A percentile compares a stretch with the other conserved stretches of the same genome.
These are phyloP conservation scores for Stropharia rugosoannulata DNA, from an alignment of 768 basidiomycete species.

Conservation along the genomic window DNA sequence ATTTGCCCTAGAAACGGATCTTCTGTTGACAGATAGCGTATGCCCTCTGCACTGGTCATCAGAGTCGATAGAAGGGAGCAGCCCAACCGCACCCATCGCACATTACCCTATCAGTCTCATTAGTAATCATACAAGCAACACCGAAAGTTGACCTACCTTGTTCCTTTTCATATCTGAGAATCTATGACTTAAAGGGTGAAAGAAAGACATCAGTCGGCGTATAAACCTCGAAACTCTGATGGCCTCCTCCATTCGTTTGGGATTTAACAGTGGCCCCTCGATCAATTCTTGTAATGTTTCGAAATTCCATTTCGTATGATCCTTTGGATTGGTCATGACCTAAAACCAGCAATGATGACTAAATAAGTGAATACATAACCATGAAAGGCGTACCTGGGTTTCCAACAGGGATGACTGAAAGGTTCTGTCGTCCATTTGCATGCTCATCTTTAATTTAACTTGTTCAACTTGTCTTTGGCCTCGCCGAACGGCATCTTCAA, in stretches of 20 bases:
- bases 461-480: slow-evolving; percentile 92
- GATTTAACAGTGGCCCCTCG: slow-evolving; percentile 89
- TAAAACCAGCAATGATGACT: slow-evolving; percentile 22
- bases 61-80: slow-evolving; percentile 82
- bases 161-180: slow-evolving; percentile 81
- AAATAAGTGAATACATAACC: not conserved
- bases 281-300: slow-evolving; percentile 86
- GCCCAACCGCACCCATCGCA: slow-evolving; percentile 85
- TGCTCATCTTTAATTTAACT: slow-evolving; percentile 81
- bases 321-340: slow-evolving; percentile 81
- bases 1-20: slow-evolving; percentile 87
- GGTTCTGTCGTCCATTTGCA: slow-evolving; percentile 94
- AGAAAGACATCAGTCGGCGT: slow-evolving; percentile 89
- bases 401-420: slow-evolving; percentile 86
- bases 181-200: slow-evolving; percentile 84
- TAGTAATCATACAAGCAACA: not conserved
- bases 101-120: slow-evolving; percentile 59
- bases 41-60: slow-evolving; percentile 79
- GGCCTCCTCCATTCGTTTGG: slow-evolving; percentile 92
- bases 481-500: slow-evolving; percentile 83
- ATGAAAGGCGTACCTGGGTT: slow-evolving; percentile 61
- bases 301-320: slow-evolving; percentile 90
- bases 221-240: slow-evolving; percentile 89
- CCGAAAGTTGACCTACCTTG: slow-evolving; percentile 41
- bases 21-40: slow-evolving; percentile 76